phyloP scores from a whole-genome alignment of 768 basidiomycete genomes.

The Rhizopogon sp. region DNA sequence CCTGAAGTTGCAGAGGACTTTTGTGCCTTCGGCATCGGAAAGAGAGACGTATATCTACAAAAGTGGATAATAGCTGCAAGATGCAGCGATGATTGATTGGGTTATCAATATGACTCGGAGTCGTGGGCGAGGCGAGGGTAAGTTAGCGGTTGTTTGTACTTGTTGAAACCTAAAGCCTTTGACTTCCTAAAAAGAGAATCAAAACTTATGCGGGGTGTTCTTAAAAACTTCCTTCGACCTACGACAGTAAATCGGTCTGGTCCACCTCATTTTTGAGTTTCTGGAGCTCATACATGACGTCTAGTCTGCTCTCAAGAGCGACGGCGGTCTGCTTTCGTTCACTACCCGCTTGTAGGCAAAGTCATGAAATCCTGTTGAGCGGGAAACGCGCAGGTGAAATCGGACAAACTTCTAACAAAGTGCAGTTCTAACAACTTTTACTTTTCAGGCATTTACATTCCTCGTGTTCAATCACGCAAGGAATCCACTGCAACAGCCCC shows the following conservation, averaged over 20 bases:
- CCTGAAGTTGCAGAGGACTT: constrained; percentile 82
- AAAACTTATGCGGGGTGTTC: not conserved
- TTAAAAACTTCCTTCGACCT: constrained; percentile 3
- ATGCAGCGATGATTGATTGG: not conserved
- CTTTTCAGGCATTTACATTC: not conserved
- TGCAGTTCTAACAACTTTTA: not conserved
- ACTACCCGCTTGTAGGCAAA: not conserved
- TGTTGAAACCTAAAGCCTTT: not conserved
- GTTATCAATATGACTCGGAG: not conserved
- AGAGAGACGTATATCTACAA: not conserved
- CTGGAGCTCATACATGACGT: constrained; percentile 1
- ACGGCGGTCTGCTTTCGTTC: not conserved
- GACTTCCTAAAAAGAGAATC: not conserved
- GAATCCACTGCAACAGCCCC: constrained; percentile 2
- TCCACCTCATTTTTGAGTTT: constrained; percentile 2
- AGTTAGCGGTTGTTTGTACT: not conserved
- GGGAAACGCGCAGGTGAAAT: not conserved
- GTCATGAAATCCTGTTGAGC: not conserved
- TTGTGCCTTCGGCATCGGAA: constrained; percentile 37
- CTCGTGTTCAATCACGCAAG: not conserved
- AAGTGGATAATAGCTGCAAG: not conserved
- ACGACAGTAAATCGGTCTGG: not conserved
- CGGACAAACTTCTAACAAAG: too few species aligned
- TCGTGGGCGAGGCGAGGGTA: not conserved
- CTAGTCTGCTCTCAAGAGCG: not conserved